Conservation (phyloP, 2,329 filamentous ascomycete genomes). For the Venturia asperata region DNA sequence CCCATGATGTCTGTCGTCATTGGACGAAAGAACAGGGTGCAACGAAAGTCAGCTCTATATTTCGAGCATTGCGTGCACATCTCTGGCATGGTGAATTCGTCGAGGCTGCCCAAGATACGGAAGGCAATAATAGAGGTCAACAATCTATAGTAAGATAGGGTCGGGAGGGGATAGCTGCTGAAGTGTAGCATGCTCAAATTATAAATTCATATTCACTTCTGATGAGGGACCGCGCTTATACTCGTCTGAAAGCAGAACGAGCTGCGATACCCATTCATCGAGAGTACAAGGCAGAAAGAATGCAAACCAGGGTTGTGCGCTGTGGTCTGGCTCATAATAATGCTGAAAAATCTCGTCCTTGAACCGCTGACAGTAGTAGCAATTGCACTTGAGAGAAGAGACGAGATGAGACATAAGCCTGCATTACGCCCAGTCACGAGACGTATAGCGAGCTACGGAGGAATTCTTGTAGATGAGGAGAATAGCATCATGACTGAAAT, state of each 20-base stretch:
- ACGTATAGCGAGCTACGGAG: background rate
- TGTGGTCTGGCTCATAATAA: background rate
- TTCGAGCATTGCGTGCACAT: no score
- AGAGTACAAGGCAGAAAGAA: background rate
- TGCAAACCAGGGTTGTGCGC: background rate
- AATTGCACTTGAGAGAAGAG: background rate
- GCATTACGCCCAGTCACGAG: background rate
- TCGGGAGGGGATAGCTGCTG: background rate
- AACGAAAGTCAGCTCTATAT: background rate
- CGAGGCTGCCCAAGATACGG: background rate
- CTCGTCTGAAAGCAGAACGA: no score
- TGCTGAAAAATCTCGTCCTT: background rate
- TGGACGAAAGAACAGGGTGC: background rate
- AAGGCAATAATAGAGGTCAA: background rate
- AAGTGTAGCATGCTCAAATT: no score
- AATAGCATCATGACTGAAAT: background rate
- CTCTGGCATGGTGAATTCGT: background rate
- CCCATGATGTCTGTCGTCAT: constrained; percentile 11
- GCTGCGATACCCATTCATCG: background rate
- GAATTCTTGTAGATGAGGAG: background rate
- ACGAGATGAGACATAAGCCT: background rate
- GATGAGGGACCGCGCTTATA: no score
- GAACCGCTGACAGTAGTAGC: background rate
- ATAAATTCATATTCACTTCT: no score
- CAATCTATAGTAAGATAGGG: background rate